Evolutionary conservation across 163 green algal genomes (phyloP).

Genomic region (Coccomyxa subellipsoidea): DNA sequence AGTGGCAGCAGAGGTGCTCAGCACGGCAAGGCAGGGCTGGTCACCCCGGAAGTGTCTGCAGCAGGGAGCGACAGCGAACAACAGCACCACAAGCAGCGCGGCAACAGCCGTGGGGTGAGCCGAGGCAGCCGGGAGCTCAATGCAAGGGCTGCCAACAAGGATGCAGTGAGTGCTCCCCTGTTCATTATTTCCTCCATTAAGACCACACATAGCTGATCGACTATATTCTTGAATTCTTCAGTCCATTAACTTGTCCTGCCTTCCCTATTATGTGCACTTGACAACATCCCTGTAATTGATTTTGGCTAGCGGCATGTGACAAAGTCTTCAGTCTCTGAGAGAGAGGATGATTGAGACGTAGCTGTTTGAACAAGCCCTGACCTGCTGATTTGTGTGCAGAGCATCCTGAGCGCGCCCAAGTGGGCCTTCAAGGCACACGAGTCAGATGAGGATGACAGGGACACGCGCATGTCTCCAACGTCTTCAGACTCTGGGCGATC

Average conservation of each 20-base stretch:
- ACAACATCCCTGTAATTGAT: too few species aligned
- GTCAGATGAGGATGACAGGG: not conserved
- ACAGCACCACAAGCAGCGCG: not conserved
- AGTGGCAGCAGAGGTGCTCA: not conserved
- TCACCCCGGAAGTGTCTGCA: not conserved
- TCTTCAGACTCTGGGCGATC: not conserved
- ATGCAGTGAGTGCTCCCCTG: not conserved
- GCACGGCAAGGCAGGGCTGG: not conserved
- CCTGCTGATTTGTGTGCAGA: not conserved
- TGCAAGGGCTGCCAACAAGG: not conserved
- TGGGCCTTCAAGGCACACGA: not conserved
- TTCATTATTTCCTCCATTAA: too few species aligned
- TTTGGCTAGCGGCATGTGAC: too few species aligned
- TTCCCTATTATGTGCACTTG: too few species aligned
- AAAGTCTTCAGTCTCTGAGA: not conserved
- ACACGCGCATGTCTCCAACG: not conserved
- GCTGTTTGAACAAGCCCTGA: not conserved
- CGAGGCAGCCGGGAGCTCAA: not conserved
- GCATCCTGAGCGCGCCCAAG: not conserved
- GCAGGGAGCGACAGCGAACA: not conserved
- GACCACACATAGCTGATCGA: too few species aligned
- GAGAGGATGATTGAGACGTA: not conserved
- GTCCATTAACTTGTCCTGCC: too few species aligned
- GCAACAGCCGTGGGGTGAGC: not conserved
- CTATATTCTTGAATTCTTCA: too few species aligned